Conservation (phyloP, 345 rosid genomes). For the Erucastrum elatum region DNA sequence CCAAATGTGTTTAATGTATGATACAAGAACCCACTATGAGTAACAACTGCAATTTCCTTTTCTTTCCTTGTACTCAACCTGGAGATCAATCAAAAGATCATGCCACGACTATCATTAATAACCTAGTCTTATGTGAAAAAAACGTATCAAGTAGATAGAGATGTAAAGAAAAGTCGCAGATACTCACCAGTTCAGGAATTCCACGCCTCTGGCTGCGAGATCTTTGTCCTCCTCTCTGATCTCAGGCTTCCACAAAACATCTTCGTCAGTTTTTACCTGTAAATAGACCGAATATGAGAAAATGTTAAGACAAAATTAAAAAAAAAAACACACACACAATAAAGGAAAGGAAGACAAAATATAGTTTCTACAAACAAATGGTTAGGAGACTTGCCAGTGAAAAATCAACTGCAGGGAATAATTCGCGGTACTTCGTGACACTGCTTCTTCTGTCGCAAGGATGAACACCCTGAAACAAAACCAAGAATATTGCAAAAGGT, state of each 20-base stretch:
- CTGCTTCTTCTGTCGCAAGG: constrained; percentile 81
- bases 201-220: constrained; percentile 65
- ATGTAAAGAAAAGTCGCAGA: background rate
- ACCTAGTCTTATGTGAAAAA: background rate
- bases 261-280: constrained; percentile 63
- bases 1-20: constrained; percentile 59
- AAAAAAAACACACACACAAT: background rate
- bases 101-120: background rate
- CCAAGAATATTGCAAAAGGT: background rate
- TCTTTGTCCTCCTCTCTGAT: constrained; percentile 61
- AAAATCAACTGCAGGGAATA: constrained; percentile 81
- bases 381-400: constrained; percentile 56
- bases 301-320: background rate
- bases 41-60: constrained; percentile 75
- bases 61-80: constrained; percentile 79
- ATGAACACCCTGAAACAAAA: constrained; percentile 65
- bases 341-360: background rate
- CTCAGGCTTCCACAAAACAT: constrained; percentile 57
- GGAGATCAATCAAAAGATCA: constrained; percentile 3
- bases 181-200: constrained; percentile 68
- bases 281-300: background rate
- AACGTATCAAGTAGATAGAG: background rate
- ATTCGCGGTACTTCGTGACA: constrained; percentile 52
- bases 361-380: background rate
- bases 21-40: constrained; percentile 68